Evolutionary conservation across 2,329 filamentous ascomycete species (phyloP).

Genomic region (Apiospora pterosperma): DNA sequence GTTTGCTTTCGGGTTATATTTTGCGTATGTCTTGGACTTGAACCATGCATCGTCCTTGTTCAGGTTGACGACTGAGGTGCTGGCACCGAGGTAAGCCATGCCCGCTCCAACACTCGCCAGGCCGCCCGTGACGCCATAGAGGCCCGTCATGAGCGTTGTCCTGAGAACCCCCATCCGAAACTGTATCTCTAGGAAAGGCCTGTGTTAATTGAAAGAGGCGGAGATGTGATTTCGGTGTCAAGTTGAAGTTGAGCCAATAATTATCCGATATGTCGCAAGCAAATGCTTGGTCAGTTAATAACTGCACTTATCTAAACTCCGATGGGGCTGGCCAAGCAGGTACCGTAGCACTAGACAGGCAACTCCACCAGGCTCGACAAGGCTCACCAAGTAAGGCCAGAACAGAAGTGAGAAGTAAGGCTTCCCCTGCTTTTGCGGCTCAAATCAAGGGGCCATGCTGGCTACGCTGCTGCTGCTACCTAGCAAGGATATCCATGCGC

Average conservation of each 20-base stretch:
- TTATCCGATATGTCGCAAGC: background rate
- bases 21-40: constrained; percentile 51
- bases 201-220: background rate
- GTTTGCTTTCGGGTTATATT: constrained; percentile 61
- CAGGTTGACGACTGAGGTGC: constrained; percentile 55
- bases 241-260: background rate
- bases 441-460: too few relatives aligned
- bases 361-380: background rate
- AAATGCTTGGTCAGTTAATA: background rate
- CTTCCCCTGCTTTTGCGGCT: too few relatives aligned
- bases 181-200: background rate
- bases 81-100: constrained; percentile 48
- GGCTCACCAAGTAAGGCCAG: too few relatives aligned
- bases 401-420: too few relatives aligned
- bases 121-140: constrained; percentile 44
- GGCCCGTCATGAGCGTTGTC: constrained; percentile 37
- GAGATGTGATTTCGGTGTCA: background rate
- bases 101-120: constrained; percentile 46
- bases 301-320: background rate
- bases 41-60: constrained; percentile 59
- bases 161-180: constrained; percentile 51
- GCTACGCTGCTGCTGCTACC: too few relatives aligned
- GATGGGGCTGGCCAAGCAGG: background rate
- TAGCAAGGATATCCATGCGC: too few relatives aligned
- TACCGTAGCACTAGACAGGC: background rate